Evolutionary conservation across 306 rosid genomes (phyloP).

Genomic region (Pueraria montana): DNA sequence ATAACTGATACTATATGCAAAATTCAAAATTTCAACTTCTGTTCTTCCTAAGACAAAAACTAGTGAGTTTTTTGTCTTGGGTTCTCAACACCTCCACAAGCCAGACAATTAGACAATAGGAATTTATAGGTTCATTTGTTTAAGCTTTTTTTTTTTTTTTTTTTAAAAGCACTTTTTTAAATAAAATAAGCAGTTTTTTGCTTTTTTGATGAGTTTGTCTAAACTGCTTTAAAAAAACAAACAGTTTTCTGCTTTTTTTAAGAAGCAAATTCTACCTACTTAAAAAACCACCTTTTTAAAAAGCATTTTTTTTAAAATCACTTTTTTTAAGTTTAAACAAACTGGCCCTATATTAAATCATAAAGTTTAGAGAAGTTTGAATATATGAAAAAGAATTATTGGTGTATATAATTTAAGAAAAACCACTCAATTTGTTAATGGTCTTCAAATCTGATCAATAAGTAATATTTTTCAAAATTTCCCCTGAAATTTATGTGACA

Average conservation of each 20-base stretch:
- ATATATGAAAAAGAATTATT: background rate
- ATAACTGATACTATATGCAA: slow-evolving; percentile 8
- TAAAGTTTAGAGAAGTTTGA: background rate
- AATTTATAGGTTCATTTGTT: too few species aligned
- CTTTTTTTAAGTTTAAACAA: too few species aligned
- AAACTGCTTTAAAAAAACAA: too few species aligned
- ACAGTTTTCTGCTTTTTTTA: too few species aligned
- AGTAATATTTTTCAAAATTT: slow-evolving; percentile 4
- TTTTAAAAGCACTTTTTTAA: too few species aligned
- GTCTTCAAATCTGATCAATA: background rate
- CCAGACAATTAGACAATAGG: background rate
- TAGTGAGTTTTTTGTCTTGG: slow-evolving; percentile 3
- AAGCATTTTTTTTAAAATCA: too few species aligned
- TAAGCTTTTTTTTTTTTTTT: too few species aligned
- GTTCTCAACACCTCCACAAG: slow-evolving; percentile 25
- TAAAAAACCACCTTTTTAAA: too few species aligned
- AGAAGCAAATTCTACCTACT: too few species aligned
- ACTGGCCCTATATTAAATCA: background rate
- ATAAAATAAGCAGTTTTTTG: too few species aligned
- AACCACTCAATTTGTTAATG: slow-evolving; percentile 24
- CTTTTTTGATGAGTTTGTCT: too few species aligned
- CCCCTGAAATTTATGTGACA: background rate
- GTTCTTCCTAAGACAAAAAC: slow-evolving; percentile 16
- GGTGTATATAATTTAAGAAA: slow-evolving; percentile 14
- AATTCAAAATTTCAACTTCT: background rate